Percentiles rank a stretch among this genome's conserved stretches.
Evolutionary conservation across 2,329 filamentous ascomycete species (phyloP).

Genomic region (Nemania serpens): DNA sequence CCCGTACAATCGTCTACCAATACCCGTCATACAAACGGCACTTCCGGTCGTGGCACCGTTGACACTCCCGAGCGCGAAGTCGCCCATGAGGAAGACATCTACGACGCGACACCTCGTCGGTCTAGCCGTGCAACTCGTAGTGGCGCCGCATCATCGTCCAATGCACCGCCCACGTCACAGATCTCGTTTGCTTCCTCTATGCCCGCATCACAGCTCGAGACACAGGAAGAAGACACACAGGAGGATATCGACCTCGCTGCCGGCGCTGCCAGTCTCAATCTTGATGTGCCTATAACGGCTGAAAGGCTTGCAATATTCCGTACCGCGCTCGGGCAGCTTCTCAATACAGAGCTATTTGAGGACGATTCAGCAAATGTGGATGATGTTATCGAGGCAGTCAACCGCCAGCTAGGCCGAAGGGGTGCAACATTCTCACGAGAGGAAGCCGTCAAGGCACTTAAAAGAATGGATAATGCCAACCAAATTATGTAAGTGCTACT

Average conservation of each 20-base stretch:
- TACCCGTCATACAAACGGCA: constrained; percentile 36
- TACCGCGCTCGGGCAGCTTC: constrained; percentile 78
- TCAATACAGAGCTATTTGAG: constrained; percentile 81
- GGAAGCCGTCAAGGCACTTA: constrained; percentile 79
- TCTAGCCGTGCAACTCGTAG: constrained; percentile 49
- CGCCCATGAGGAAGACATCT: constrained; percentile 57
- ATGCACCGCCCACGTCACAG: constrained; percentile 45
- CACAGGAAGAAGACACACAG: constrained; percentile 49
- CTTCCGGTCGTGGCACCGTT: constrained; percentile 36
- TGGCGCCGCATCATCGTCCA: constrained; percentile 42
- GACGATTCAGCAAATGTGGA: constrained; percentile 82
- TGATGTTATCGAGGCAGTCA: constrained; percentile 78
- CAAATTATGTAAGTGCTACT: constrained; percentile 80
- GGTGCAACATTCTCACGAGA: constrained; percentile 67
- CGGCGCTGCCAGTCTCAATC: constrained; percentile 45
- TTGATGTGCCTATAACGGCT: constrained; percentile 57
- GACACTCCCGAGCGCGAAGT: constrained; percentile 44
- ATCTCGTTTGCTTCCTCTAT: constrained; percentile 79
- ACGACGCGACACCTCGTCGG: constrained; percentile 49
- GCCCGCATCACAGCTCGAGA: constrained; percentile 71
- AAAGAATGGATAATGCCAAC: constrained; percentile 80
- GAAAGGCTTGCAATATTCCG: constrained; percentile 77
- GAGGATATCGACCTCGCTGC: constrained; percentile 46
- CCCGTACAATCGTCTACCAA: constrained; percentile 36
- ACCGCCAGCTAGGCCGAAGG: constrained; percentile 63